phyloP scores from a whole-genome alignment of 2,329 filamentous ascomycete genomes.

The Fusarium buharicum region DNA sequence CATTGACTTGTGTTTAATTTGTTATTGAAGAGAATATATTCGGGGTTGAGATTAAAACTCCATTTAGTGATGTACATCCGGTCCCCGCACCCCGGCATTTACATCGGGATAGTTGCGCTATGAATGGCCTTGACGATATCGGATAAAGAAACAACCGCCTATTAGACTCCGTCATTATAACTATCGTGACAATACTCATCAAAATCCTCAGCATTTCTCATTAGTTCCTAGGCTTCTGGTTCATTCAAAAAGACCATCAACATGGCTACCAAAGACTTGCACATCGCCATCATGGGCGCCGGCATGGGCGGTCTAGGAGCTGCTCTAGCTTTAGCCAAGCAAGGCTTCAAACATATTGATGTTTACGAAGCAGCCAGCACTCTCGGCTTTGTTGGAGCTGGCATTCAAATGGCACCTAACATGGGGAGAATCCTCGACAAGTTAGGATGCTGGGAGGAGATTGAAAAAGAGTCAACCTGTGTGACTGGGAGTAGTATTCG shows the following conservation, averaged over 20 bases:
- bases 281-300: conserved; percentile 42
- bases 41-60: conserved; percentile 4
- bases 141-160: conserved; percentile 35
- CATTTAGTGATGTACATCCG: conserved; percentile 20
- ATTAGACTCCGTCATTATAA: conserved; percentile 1
- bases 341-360: conserved; percentile 43
- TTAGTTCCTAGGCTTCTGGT: too few species aligned
- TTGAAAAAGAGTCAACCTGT: conserved; percentile 52
- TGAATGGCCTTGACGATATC: conserved; percentile 3
- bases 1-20: not conserved
- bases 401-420: conserved; percentile 86
- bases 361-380: conserved; percentile 43
- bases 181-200: not conserved
- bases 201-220: not conserved
- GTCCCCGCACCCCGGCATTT: conserved; percentile 40
- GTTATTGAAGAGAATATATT: not conserved
- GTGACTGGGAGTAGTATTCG: conserved; percentile 47
- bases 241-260: not conserved
- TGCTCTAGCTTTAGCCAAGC: conserved; percentile 51
- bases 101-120: conserved; percentile 25
- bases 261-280: conserved; percentile 37
- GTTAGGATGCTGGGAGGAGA: conserved; percentile 76
- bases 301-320: conserved; percentile 56
- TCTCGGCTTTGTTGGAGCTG: conserved; percentile 71
- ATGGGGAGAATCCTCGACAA: conserved; percentile 80